A percentile compares a stretch with the other conserved stretches of the same genome.
These are phyloP conservation scores for Misopates orontium DNA, from an alignment of 257 asterid species.

Conservation along the genomic window DNA sequence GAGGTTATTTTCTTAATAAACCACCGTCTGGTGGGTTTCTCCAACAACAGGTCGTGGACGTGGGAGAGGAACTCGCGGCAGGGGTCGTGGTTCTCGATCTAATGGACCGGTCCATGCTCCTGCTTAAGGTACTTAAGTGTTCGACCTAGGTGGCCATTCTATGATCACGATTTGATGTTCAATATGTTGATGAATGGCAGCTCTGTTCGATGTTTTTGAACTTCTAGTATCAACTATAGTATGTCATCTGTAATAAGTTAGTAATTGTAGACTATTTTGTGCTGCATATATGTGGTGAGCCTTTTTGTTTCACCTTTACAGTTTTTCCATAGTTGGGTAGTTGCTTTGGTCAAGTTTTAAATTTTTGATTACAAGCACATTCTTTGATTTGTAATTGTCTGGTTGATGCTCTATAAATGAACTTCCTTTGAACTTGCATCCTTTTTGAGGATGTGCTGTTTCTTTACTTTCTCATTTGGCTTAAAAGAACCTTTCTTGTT, in stretches of 20 bases:
- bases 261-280: slow-evolving; percentile 43
- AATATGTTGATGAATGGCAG: slow-evolving; percentile 22
- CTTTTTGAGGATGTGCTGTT: too few relatives aligned
- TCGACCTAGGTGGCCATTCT: slow-evolving; percentile 3
- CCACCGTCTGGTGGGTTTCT: background rate
- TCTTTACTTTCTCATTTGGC: too few relatives aligned
- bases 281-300: slow-evolving; percentile 57
- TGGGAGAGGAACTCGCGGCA: slow-evolving; percentile 74
- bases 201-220: slow-evolving; percentile 33
- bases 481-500: too few relatives aligned
- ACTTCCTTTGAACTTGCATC: background rate
- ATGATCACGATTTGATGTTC: too few relatives aligned
- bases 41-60: slow-evolving; percentile 76
- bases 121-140: slow-evolving; percentile 36
- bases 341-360: too few relatives aligned
- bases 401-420: slow-evolving; percentile 19
- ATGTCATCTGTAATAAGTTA: slow-evolving; percentile 33
- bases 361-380: slow-evolving; percentile 50
- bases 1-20: too few relatives aligned
- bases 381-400: slow-evolving; percentile 61
- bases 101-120: slow-evolving; percentile 49
- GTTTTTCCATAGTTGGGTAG: slow-evolving; percentile 8
- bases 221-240: slow-evolving; percentile 48
- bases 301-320: slow-evolving; percentile 49
- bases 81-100: slow-evolving; percentile 78